These are phyloP conservation scores for Betula pendula DNA, from an alignment of 306 rosid genomes.

Conservation along the genomic window DNA sequence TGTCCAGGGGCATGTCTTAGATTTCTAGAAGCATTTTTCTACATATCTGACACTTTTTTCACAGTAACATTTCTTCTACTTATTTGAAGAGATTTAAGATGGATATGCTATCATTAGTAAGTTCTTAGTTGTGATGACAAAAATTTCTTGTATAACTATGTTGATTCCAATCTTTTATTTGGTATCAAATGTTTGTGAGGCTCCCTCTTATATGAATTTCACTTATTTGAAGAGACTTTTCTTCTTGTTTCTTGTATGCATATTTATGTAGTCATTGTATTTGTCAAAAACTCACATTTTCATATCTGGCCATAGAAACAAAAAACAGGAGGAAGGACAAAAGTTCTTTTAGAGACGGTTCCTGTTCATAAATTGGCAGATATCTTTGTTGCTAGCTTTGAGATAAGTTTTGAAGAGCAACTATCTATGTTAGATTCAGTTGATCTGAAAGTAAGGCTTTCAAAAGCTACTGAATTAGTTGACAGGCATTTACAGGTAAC, in stretches of 20 bases:
- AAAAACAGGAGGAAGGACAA: constrained; percentile 94
- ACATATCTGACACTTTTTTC: background rate
- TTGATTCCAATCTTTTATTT: background rate
- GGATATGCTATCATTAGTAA: background rate
- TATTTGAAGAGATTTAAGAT: background rate
- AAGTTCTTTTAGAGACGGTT: constrained; percentile 94
- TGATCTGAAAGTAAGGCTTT: constrained; percentile 89
- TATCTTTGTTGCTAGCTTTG: constrained; percentile 98
- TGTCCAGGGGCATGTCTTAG: background rate
- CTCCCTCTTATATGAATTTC: background rate
- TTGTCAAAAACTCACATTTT: constrained; percentile 25
- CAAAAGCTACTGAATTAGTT: constrained; percentile 94
- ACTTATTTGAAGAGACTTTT: background rate
- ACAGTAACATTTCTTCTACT: background rate
- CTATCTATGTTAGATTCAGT: constrained; percentile 90
- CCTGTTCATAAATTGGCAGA: constrained; percentile 98
- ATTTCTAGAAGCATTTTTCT: constrained; percentile 1
- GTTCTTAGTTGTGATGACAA: background rate
- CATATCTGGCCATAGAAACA: constrained; percentile 67
- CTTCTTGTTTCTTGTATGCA: constrained; percentile 15
- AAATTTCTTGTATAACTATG: background rate
- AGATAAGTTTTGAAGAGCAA: constrained; percentile 97
- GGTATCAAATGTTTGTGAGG: background rate
- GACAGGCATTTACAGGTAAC: constrained; percentile 96
- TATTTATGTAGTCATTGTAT: constrained; percentile 19